These are phyloP conservation scores for Claviceps sorghi DNA, from an alignment of 2,329 filamentous ascomycete genomes.

Conservation along the genomic window DNA sequence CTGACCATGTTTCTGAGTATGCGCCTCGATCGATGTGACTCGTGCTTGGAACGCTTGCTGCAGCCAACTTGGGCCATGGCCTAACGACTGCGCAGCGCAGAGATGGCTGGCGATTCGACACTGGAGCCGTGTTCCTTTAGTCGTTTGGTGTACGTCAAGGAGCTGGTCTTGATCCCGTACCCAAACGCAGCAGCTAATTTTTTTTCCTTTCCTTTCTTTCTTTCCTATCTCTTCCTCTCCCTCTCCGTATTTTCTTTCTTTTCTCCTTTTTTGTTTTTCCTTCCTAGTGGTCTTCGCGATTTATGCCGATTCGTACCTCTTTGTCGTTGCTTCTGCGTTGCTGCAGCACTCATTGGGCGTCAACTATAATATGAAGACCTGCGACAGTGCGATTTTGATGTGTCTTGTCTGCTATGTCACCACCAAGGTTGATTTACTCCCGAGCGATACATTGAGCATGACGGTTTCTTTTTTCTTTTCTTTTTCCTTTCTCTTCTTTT, in stretches of 20 bases:
- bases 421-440: constrained; percentile 35
- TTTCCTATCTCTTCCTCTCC: too few relatives aligned
- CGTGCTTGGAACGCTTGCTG: not conserved
- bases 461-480: not conserved
- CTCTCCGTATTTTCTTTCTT: not conserved
- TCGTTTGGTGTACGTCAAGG: constrained; percentile 25
- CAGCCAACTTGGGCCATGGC: too few relatives aligned
- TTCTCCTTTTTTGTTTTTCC: too few relatives aligned
- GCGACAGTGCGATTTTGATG: constrained; percentile 43
- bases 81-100: constrained; percentile 16
- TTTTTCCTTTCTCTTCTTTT: too few relatives aligned
- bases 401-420: constrained; percentile 49
- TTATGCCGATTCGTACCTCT: constrained; percentile 44
- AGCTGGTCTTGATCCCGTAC: not conserved
- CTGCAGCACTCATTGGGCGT: constrained; percentile 43
- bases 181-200: not conserved
- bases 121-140: constrained; percentile 27
- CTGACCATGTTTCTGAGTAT: constrained; percentile 23
- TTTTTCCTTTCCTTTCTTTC: not conserved
- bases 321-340: constrained; percentile 42
- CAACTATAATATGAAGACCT: constrained; percentile 34
- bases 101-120: constrained; percentile 21
- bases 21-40: constrained; percentile 4
- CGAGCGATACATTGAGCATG: not conserved
- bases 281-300: constrained; percentile 41